Percentiles rank a stretch among this genome's conserved stretches.
phyloP scores from a whole-genome alignment of 306 rosid species.

The Inga oerstediana region DNA sequence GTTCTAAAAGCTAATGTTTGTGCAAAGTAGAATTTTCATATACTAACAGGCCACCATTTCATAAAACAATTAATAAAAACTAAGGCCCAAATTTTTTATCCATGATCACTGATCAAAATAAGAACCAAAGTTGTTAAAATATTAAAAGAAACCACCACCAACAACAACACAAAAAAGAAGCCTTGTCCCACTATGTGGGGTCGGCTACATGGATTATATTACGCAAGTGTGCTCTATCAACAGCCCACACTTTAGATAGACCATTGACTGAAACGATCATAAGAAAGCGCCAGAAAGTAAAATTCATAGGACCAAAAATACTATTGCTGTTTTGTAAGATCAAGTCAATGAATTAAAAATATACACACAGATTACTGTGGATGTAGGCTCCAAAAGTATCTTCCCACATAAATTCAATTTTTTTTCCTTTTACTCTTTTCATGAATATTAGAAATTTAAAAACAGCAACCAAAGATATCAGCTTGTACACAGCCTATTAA shows the following conservation, averaged over 20 bases:
- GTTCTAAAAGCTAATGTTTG: neutral
- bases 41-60: neutral
- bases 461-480: neutral
- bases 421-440: neutral
- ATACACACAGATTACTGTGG: neutral
- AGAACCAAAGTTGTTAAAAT: neutral
- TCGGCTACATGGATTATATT: neutral
- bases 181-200: neutral
- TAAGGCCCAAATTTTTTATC: neutral
- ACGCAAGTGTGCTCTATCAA: neutral
- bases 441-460: neutral
- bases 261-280: neutral
- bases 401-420: neutral
- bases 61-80: neutral
- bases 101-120: neutral
- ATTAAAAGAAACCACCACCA: neutral
- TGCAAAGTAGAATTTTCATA: neutral
- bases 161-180: neutral
- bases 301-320: neutral
- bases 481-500: conserved; percentile 1
- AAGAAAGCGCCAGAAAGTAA: neutral
- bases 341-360: neutral
- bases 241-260: neutral
- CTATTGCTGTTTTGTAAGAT: neutral
- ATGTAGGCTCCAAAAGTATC: neutral